Evolutionary conservation across 2,329 filamentous ascomycete species (phyloP).

Genomic region (Gaeumannomyces sp.): DNA sequence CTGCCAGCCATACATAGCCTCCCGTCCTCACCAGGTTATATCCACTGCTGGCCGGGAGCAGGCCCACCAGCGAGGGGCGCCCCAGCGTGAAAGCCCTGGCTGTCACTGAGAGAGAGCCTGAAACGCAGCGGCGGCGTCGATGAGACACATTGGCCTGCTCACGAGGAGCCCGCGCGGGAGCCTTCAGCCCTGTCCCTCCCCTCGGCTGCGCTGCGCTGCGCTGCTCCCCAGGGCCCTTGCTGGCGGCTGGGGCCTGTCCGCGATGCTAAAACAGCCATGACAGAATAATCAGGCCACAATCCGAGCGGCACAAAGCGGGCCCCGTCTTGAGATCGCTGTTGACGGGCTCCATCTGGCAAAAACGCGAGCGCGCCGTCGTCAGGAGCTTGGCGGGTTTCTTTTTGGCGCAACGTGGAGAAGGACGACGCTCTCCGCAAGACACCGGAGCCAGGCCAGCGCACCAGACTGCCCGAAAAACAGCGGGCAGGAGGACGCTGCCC

Average conservation of each 20-base stretch:
- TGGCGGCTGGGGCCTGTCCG: background rate
- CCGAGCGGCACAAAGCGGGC: conserved; percentile 6
- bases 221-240: background rate
- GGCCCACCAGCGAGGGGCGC: background rate
- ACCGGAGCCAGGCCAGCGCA: background rate
- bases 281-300: conserved; percentile 18
- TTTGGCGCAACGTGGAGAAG: background rate
- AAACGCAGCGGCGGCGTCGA: background rate
- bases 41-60: no score
- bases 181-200: background rate
- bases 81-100: background rate
- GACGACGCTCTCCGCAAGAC: background rate
- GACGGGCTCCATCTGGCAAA: conserved; percentile 8
- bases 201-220: background rate
- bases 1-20: background rate
- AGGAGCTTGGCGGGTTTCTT: conserved; percentile 1
- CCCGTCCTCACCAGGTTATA: no score
- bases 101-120: background rate
- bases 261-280: conserved; percentile 16
- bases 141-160: background rate
- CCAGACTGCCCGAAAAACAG: background rate
- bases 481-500: background rate
- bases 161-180: background rate
- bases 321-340: conserved; percentile 8
- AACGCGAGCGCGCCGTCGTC: background rate